Percentiles rank a stretch among this genome's conserved stretches.
Evolutionary conservation across 768 basidiomycete species (phyloP).

Genomic region (Filobasidium wieringae): DNA sequence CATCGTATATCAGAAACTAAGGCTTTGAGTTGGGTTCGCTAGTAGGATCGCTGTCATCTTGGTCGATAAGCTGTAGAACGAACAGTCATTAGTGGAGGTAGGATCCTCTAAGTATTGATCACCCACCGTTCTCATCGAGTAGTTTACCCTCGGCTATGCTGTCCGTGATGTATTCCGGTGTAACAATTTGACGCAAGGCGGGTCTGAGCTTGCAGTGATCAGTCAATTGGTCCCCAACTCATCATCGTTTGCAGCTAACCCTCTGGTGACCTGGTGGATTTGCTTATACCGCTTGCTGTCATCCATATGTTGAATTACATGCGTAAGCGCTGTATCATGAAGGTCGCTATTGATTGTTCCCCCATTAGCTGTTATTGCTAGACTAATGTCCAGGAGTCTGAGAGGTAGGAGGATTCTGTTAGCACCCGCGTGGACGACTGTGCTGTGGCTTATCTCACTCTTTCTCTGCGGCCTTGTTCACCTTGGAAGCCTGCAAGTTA

Average conservation of each 20-base stretch:
- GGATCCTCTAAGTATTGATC: neutral
- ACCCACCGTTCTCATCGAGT: neutral
- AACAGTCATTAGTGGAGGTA: neutral
- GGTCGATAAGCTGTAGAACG: neutral
- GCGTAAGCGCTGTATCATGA: neutral
- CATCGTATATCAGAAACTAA: no score
- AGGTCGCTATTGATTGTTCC: neutral
- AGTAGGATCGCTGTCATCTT: neutral
- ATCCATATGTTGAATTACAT: neutral
- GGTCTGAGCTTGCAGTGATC: no score
- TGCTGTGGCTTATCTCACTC: no score
- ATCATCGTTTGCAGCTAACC: no score
- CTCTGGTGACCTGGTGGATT: neutral
- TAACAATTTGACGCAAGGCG: neutral
- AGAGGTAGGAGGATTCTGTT: no score
- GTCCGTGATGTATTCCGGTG: neutral
- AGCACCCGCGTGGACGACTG: no score
- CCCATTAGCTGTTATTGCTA: neutral
- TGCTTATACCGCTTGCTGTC: neutral
- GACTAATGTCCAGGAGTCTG: neutral
- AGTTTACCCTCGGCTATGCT: neutral
- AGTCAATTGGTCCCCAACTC: no score
- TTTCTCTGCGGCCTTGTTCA: neutral
- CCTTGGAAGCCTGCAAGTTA: slow-evolving; percentile 43
- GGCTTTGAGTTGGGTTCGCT: no score